These are phyloP conservation scores for Trichoderma sp. DNA, from an alignment of 2,329 filamentous ascomycete species.

Conservation along the genomic window DNA sequence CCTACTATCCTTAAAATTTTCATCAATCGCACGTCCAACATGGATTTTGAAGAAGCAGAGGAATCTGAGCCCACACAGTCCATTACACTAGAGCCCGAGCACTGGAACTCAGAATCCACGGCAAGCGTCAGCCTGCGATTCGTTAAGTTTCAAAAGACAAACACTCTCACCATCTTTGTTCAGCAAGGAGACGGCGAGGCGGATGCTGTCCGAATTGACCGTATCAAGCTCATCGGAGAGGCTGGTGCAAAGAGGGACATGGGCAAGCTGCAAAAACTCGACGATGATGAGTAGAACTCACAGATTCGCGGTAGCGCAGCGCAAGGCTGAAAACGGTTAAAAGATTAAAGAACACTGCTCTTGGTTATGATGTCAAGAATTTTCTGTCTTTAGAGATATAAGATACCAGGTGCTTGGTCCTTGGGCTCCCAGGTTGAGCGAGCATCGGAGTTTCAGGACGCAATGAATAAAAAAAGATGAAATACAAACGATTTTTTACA, in stretches of 20 bases:
- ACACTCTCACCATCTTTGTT: conserved; percentile 84
- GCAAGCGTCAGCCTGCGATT: conserved; percentile 77
- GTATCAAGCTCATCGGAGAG: conserved; percentile 82
- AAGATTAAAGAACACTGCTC: background rate
- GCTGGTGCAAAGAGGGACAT: conserved; percentile 88
- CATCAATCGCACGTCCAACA: conserved; percentile 83
- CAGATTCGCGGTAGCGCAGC: background rate
- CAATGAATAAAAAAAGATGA: conserved; percentile 1
- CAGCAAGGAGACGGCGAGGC: conserved; percentile 81
- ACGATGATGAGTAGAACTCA: conserved; percentile 54
- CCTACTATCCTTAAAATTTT: conserved; percentile 85
- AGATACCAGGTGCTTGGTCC: conserved; percentile 8
- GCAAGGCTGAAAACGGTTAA: background rate
- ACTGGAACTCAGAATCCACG: conserved; percentile 83
- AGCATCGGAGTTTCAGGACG: conserved; percentile 21
- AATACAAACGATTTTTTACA: background rate
- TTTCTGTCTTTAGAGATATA: conserved; percentile 1
- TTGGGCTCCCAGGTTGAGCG: background rate
- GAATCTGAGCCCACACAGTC: conserved; percentile 80
- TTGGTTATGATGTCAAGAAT: background rate
- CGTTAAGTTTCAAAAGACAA: conserved; percentile 97
- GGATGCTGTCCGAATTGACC: conserved; percentile 84
- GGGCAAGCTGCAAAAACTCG: conserved; percentile 94
- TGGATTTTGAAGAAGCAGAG: conserved; percentile 94
- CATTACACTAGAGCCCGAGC: conserved; percentile 71